Percentiles rank a stretch among this genome's conserved stretches.
Evolutionary conservation across 1,284 basidiomycete genomes (phyloP).

Genomic region (Macrocystidia cucumis): DNA sequence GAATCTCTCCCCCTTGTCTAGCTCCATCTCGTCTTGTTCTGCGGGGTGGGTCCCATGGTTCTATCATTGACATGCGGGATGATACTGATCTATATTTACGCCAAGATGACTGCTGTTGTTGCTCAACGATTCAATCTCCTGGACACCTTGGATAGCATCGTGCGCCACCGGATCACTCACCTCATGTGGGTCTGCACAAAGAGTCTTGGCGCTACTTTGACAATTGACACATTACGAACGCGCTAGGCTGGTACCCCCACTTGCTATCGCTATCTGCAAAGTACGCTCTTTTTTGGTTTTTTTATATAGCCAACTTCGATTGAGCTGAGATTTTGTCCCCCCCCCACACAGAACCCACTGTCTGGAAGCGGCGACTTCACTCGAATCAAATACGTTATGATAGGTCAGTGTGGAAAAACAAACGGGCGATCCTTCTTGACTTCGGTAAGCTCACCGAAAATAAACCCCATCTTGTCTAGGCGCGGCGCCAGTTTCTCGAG

Average conservation of each 20-base stretch:
- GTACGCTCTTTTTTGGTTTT: constrained; percentile 27
- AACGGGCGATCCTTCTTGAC: neutral
- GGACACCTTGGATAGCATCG: constrained; percentile 54
- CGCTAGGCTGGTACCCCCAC: constrained; percentile 56
- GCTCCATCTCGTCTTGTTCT: constrained; percentile 47
- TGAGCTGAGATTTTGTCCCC: no score
- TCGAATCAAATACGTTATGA: constrained; percentile 26
- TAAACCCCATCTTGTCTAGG: no score
- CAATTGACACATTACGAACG: constrained; percentile 2
- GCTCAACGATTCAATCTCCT: constrained; percentile 59
- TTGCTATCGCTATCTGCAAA: constrained; percentile 59
- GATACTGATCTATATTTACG: neutral
- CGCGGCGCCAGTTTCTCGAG: constrained; percentile 40
- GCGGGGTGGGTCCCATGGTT: constrained; percentile 32
- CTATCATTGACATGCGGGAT: constrained; percentile 1
- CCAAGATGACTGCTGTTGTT: constrained; percentile 53
- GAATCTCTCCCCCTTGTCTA: constrained; percentile 14
- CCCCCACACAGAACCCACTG: no score
- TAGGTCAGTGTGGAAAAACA: constrained; percentile 15
- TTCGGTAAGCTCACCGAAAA: neutral
- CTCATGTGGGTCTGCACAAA: constrained; percentile 39
- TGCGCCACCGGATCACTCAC: constrained; percentile 53
- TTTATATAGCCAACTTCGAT: no score
- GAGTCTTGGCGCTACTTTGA: neutral
- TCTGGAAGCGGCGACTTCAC: no score